Evolutionary conservation across 306 rosid genomes (phyloP).

Genomic region (Lagenaria siceraria): DNA sequence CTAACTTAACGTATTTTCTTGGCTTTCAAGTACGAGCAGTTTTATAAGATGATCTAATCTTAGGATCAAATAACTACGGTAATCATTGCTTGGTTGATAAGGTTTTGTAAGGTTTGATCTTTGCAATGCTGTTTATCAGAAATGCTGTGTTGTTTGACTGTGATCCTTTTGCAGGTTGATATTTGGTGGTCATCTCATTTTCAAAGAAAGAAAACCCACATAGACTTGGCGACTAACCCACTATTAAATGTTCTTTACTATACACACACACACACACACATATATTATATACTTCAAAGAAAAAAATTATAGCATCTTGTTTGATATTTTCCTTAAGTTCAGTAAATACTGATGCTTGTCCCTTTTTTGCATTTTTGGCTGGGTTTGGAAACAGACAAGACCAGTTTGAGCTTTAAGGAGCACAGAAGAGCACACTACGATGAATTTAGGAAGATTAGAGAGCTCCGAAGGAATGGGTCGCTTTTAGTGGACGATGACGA

Average conservation of each 20-base stretch:
- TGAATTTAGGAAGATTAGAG: conserved; percentile 73
- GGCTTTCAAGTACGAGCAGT: background rate
- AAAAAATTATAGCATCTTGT: background rate
- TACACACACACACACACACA: background rate
- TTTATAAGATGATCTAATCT: background rate
- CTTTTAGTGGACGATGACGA: conserved; percentile 49
- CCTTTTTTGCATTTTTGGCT: background rate
- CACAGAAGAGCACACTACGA: conserved; percentile 81
- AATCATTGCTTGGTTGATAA: background rate
- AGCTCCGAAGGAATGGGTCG: conserved; percentile 45
- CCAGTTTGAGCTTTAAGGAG: conserved; percentile 40
- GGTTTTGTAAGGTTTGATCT: background rate
- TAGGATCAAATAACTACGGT: background rate
- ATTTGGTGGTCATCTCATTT: background rate
- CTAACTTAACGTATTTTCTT: background rate
- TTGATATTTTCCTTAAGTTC: background rate
- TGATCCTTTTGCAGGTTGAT: background rate
- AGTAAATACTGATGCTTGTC: background rate
- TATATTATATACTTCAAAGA: background rate
- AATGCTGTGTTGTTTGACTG: background rate
- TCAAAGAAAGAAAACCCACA: background rate
- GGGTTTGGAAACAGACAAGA: conserved; percentile 42
- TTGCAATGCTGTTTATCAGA: background rate
- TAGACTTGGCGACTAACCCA: background rate
- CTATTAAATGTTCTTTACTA: background rate